phyloP scores from a whole-genome alignment of 2,329 filamentous ascomycete genomes.

The Simplicillium sp. region DNA sequence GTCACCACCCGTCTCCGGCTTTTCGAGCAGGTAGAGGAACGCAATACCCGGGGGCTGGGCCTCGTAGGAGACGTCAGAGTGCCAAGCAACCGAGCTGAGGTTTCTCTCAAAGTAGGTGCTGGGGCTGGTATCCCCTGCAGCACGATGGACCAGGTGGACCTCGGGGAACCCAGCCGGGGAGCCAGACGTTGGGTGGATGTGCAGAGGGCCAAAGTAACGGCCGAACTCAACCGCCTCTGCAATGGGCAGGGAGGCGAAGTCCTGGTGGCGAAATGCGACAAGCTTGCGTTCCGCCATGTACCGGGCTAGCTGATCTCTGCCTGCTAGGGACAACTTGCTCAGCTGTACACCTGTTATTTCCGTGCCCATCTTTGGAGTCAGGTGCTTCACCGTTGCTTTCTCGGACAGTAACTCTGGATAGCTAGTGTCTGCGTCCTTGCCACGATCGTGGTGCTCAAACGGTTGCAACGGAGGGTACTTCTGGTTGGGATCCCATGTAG shows the following conservation, averaged over 20 bases:
- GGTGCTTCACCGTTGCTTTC: slow-evolving; percentile 41
- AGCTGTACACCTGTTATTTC: slow-evolving; percentile 65
- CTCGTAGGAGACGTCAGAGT: slow-evolving; percentile 84
- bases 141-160: slow-evolving; percentile 70
- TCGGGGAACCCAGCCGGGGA: slow-evolving; percentile 65
- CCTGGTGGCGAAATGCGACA: slow-evolving; percentile 68
- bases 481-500: slow-evolving; percentile 58
- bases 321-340: slow-evolving; percentile 54
- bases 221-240: slow-evolving; percentile 59
- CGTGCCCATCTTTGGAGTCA: slow-evolving; percentile 66
- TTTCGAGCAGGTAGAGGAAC: slow-evolving; percentile 81
- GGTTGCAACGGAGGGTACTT: slow-evolving; percentile 55
- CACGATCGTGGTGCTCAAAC: slow-evolving; percentile 67
- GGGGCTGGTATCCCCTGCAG: slow-evolving; percentile 37
- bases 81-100: slow-evolving; percentile 79
- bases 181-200: slow-evolving; percentile 73
- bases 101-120: slow-evolving; percentile 55
- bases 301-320: slow-evolving; percentile 68
- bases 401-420: slow-evolving; percentile 59
- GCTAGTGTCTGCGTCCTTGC: slow-evolving; percentile 60
- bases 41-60: slow-evolving; percentile 82
- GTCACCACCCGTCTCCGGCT: slow-evolving; percentile 70
- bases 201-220: slow-evolving; percentile 69
- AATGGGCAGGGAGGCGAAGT: slow-evolving; percentile 63
- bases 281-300: slow-evolving; percentile 71